Evolutionary conservation across 2,329 filamentous ascomycete genomes (phyloP).

Genomic region (Botrytis medusae): DNA sequence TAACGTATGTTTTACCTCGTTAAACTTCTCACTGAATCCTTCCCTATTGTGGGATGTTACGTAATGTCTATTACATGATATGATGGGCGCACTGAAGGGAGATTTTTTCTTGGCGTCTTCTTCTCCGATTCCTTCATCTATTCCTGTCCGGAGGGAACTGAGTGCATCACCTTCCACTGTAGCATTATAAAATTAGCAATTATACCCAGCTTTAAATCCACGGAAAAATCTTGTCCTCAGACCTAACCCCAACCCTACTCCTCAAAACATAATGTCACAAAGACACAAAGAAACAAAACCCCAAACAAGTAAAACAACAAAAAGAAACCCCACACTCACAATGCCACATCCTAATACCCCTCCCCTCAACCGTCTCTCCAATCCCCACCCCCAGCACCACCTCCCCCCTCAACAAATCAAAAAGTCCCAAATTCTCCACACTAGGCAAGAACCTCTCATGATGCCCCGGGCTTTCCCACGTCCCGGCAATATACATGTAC

Average conservation of each 20-base stretch:
- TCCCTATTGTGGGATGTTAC: slow-evolving; percentile 22
- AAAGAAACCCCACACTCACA: slow-evolving; percentile 40
- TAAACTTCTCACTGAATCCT: slow-evolving; percentile 22
- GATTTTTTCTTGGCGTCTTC: slow-evolving; percentile 6
- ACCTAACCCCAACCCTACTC: no score
- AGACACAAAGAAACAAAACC: no score
- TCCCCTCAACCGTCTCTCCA: slow-evolving; percentile 38
- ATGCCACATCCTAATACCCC: slow-evolving; percentile 42
- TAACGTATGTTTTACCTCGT: slow-evolving; percentile 17
- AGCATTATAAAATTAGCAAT: neutral
- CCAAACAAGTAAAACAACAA: neutral
- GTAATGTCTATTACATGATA: slow-evolving; percentile 27
- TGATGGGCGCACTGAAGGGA: slow-evolving; percentile 23
- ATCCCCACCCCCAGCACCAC: slow-evolving; percentile 29
- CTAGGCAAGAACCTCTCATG: slow-evolving; percentile 48
- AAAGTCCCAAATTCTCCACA: slow-evolving; percentile 43
- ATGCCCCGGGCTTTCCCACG: slow-evolving; percentile 46
- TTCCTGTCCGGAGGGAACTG: neutral
- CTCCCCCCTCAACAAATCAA: slow-evolving; percentile 41
- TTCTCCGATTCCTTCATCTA: neutral
- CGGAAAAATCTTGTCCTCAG: neutral
- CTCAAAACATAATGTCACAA: neutral
- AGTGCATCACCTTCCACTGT: slow-evolving; percentile 2
- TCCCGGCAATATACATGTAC: slow-evolving; percentile 47
- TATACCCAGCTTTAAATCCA: no score